These are phyloP conservation scores for Aspergillus sp. DNA, from an alignment of 2,329 filamentous ascomycete species.

Conservation along the genomic window DNA sequence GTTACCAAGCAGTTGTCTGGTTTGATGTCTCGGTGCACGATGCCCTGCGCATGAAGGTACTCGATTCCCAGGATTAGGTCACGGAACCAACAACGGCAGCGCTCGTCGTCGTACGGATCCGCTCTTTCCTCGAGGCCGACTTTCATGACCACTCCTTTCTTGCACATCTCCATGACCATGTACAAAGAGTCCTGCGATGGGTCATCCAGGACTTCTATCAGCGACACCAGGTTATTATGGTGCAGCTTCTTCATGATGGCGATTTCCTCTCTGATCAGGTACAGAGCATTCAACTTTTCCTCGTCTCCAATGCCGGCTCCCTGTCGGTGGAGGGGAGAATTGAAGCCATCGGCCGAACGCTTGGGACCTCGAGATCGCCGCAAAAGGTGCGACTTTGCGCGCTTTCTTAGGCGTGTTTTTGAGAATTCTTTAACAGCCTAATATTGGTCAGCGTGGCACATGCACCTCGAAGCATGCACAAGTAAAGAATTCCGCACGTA, in stretches of 20 bases:
- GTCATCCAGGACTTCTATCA: slow-evolving; percentile 95
- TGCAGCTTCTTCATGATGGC: slow-evolving; percentile 99
- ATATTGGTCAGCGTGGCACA: slow-evolving; percentile 17
- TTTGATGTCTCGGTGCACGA: slow-evolving; percentile 97
- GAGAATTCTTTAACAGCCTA: slow-evolving; percentile 98
- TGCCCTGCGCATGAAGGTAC: slow-evolving; percentile 91
- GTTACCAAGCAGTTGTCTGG: slow-evolving; percentile 94
- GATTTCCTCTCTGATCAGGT: slow-evolving; percentile 92
- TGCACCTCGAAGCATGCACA: background rate
- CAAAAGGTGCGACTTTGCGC: slow-evolving; percentile 86
- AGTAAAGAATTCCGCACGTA: slow-evolving; percentile 66
- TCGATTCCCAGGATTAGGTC: slow-evolving; percentile 94
- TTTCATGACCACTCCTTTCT: slow-evolving; percentile 96
- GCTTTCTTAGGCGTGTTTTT: slow-evolving; percentile 85
- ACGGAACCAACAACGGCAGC: slow-evolving; percentile 88
- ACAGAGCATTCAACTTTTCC: slow-evolving; percentile 71
- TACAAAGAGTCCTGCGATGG: slow-evolving; percentile 94
- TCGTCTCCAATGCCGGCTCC: slow-evolving; percentile 56
- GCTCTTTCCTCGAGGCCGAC: slow-evolving; percentile 84
- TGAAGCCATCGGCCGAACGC: slow-evolving; percentile 62
- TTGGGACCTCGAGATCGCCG: slow-evolving; percentile 62
- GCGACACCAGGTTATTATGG: slow-evolving; percentile 87
- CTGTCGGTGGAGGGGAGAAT: slow-evolving; percentile 67
- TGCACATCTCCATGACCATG: slow-evolving; percentile 99
- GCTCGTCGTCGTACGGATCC: slow-evolving; percentile 79